Evolutionary conservation across 331 rosid species (phyloP).

Genomic region (Malus hybrid): DNA sequence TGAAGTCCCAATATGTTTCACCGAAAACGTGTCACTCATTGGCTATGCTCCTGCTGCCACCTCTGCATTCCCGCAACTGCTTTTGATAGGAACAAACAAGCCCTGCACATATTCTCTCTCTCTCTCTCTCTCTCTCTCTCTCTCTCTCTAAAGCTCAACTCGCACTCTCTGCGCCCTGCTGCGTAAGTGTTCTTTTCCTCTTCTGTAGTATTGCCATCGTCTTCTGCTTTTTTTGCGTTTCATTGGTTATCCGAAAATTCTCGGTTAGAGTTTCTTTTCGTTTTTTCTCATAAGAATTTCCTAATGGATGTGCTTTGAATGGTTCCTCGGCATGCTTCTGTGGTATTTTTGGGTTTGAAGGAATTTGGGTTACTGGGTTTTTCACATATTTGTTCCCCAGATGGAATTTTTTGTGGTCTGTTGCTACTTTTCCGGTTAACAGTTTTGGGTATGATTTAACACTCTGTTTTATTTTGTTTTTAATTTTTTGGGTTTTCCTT

Average conservation of each 20-base stretch:
- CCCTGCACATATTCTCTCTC: background rate
- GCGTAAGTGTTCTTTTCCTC: background rate
- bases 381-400: background rate
- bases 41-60: slow-evolving; percentile 17
- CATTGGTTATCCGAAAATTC: background rate
- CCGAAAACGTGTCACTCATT: slow-evolving; percentile 17
- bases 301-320: background rate
- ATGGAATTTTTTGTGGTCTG: background rate
- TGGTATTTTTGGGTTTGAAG: background rate
- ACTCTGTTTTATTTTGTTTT: too few species aligned
- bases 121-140: background rate
- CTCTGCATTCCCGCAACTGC: slow-evolving; percentile 8
- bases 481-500: too few species aligned
- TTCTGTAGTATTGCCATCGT: background rate
- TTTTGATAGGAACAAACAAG: background rate
- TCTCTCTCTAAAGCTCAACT: background rate
- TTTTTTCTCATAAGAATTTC: background rate
- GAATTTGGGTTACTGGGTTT: background rate
- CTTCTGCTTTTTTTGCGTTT: background rate
- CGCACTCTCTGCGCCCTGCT: background rate
- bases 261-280: background rate
- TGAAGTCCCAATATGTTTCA: too few species aligned
- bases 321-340: background rate
- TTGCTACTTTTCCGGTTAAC: background rate
- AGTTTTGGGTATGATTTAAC: background rate